These are phyloP conservation scores for Pilaira anomala DNA, from an alignment of 192 early-diverging fungal species.

Conservation along the genomic window DNA sequence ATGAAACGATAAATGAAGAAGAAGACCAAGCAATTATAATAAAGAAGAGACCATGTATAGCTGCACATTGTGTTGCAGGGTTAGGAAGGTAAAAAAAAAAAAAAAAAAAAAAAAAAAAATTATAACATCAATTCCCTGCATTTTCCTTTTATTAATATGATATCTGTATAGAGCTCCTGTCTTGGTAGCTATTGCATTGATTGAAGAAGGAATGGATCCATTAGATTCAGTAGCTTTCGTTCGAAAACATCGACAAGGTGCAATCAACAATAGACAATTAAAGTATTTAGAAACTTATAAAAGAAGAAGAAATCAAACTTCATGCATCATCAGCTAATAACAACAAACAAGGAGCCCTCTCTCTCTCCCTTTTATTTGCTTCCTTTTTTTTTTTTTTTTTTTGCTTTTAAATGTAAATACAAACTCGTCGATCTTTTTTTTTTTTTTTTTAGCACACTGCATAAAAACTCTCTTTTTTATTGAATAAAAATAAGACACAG, in stretches of 20 bases:
- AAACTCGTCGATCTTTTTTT: too few relatives aligned
- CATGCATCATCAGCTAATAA: neutral
- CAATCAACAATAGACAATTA: conserved; percentile 72
- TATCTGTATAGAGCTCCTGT: conserved; percentile 48
- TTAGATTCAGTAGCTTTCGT: conserved; percentile 74
- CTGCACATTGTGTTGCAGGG: conserved; percentile 78
- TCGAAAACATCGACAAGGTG: conserved; percentile 64
- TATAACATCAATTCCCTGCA: neutral
- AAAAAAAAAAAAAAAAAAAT: neutral
- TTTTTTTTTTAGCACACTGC: too few relatives aligned
- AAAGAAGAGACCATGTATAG: conserved; percentile 38
- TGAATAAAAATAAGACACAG: too few relatives aligned
- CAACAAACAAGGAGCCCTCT: too few relatives aligned
- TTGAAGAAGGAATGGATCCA: conserved; percentile 74
- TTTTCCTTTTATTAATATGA: neutral
- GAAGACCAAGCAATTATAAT: neutral
- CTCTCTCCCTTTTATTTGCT: too few relatives aligned
- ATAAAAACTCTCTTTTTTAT: too few relatives aligned
- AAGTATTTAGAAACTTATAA: conserved; percentile 61
- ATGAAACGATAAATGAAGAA: conserved; percentile 5
- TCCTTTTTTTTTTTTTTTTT: too few relatives aligned
- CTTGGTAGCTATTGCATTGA: conserved; percentile 73
- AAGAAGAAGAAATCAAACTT: conserved; percentile 29
- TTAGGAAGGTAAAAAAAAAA: conserved; percentile 55
- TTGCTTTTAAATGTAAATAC: too few relatives aligned